Base-by-base conservation (phyloP, 192 early-diverging fungal species). In the Lunasporangiospora selenospora region DNA sequence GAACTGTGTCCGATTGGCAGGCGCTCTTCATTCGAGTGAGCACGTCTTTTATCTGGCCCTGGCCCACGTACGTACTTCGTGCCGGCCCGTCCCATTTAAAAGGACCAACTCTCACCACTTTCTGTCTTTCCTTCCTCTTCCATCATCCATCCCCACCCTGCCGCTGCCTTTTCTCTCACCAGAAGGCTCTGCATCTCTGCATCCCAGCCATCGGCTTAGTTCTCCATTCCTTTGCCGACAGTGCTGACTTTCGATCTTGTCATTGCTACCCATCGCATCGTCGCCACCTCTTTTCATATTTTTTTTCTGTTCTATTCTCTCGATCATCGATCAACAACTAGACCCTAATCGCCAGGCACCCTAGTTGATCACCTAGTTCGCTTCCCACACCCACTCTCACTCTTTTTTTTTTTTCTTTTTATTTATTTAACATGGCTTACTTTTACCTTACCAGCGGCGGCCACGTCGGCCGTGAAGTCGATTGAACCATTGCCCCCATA, bases 391-490 rank as follows among this genome's bases (percentile, higher is more conserved):
- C 32, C 30, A 45, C 58, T 67, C 45, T 51, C 30, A 51, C 23
- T 41, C 52, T 36, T 52, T 38, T 56, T 62, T n/a, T 57, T 62
- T 51, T 42, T 40, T 50, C 18, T 49, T 40, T 21, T 49, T 55
- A 34, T 29, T 46, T 51, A 54, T 62, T 51, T 23, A 58, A 48
- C 54, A 73, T 73, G 69, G 69, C 69, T 52, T 73, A 73, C 55
- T 73, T 73, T 44, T 73, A 73, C 49, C 55, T 73, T 27, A 73
- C 69, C 69, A 61, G 45, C 18, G 69, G 69, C 26, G 69, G 69
- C 69, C 69, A 73, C 69, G 69, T 73, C 48, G 69, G 69, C 60
- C 69, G 69, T 23, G 69, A 73, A 42, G 69, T 73, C 47, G 69
- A 73, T 62, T 63, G 59, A 73, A 34, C 51, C 24, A 26, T 19